Base-by-base conservation (phyloP, 2,329 filamentous ascomycete species). In the Cordyceps cicadae region DNA sequence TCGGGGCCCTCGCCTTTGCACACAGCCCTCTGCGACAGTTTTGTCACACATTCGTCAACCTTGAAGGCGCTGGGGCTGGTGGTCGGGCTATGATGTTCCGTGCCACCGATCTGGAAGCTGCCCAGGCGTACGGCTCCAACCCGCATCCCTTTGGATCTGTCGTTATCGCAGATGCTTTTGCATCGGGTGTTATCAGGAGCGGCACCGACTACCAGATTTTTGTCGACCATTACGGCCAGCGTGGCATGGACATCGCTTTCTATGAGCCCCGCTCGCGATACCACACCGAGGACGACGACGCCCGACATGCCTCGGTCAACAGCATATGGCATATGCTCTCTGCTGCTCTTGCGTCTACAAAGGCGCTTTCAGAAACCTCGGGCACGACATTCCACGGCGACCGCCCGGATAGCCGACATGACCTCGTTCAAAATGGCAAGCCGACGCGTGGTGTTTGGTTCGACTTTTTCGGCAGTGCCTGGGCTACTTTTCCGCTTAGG, bases 251-350 rank as follows among this genome's bases (percentile, higher is more conserved):
- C 71, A 82, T 97, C 62, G 92, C 94, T 7, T 99, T 97, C 74
- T 93, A 90, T 76, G 85, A 87, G 65, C 93, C 93, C 1, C 83
- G 94, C 57, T 83, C 91, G 21, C 81, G 90, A 61, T 99, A 99
- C 69, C 94, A 99, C 70, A 97, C 93, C 0, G 83, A 90, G 63
- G 86, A 96, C 69, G 94, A 99, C 70, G 90, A 96, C 70, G 80
- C 87, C 3, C 84, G 84, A 45, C 91, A 97, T 72, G 88, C 92
- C 0, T 88, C 85, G n/a, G 73, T 74, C 62, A 75, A 77, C 52
- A 86, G 83, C 64, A 74, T 97, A 21, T 97, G 92, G 92, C 92
- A 97, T 72, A 97, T 99, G 94, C 79, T 99, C 43, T 95, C 90
- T 43, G 87, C 87, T 15, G 86, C 92, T 6, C 75, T 97, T 26